Base-by-base conservation (phyloP, 257 asterid genomes). In the Solanum tarijense region DNA sequence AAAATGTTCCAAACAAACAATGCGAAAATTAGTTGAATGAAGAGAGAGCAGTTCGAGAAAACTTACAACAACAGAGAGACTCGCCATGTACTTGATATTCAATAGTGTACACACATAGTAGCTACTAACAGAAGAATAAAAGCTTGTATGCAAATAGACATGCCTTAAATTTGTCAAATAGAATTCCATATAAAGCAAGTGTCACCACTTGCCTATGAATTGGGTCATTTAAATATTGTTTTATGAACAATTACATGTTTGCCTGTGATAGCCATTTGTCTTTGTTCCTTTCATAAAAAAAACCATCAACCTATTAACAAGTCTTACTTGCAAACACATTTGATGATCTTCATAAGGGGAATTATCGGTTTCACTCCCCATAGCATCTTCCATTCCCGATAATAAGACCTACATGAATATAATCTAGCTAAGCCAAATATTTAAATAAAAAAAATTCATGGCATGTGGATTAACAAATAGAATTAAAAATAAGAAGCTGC, bases 251-350 rank as follows among this genome's bases (percentile, higher is more conserved):
- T 18, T 74, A 74, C 29, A 55, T 55, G 65, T 55, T 55, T 55
- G 4, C 65, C 65, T 55, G 65, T 55, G 25, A 55, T 55, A 55
- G 65, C 65, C 25, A 55, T 55, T 55, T 55, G 52, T 20, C 20
- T 35, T 74, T 74, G 83, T 23, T 74, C 48, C 31, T 74, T 74
- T 29, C 41, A 69, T 31, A 32, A 83, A 36, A n/a, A 60, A 34
- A 29, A 31, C 21, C 31, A 83, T 25, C 38, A 55, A 5, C n/a
- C 12, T 74, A 74, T 55, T 36, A 74, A 35, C n/a, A 52, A 16
- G 86, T 34, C 94, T 93, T 91, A 95, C 98, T 86, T 92, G 94
- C 89, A 86, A 76, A 86, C 97, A 93, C 92, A 89, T 90, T 34
- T 13, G 88, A 88, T 73, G 95, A 92, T 94, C 96, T 91, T 93